A percentile compares a stretch with the other conserved stretches of the same genome.
These are phyloP conservation scores for Backusella australiensis DNA, from an alignment of 192 early-diverging fungal genomes.

Conservation along the genomic window DNA sequence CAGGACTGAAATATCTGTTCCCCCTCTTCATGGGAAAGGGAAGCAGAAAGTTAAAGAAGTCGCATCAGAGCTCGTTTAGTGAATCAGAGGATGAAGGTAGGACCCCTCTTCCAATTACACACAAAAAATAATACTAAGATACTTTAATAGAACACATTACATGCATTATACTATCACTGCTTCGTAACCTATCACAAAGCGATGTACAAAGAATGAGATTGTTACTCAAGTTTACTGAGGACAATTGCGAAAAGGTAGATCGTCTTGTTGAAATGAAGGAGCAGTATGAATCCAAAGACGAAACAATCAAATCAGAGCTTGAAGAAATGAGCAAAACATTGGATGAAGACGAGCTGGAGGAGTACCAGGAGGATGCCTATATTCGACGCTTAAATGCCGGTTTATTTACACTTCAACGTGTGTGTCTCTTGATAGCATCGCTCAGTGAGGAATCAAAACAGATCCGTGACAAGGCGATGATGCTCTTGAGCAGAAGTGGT, in stretches of 20 bases:
- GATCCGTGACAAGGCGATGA: not conserved
- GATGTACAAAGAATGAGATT: slow-evolving; percentile 68
- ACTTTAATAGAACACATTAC: slow-evolving; percentile 71
- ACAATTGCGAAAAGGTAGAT: slow-evolving; percentile 80
- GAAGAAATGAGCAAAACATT: slow-evolving; percentile 47
- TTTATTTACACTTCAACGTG: slow-evolving; percentile 75
- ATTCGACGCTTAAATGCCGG: slow-evolving; percentile 72
- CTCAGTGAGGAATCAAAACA: slow-evolving; percentile 52
- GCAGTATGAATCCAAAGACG: slow-evolving; percentile 64
- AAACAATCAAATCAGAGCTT: slow-evolving; percentile 52
- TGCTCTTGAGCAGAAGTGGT: slow-evolving; percentile 24
- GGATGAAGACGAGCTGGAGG: slow-evolving; percentile 55
- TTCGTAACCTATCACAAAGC: slow-evolving; percentile 60
- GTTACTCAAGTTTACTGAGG: slow-evolving; percentile 80
- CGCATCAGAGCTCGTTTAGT: slow-evolving; percentile 67
- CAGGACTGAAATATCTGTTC: slow-evolving; percentile 85
- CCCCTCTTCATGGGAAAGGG: slow-evolving; percentile 86
- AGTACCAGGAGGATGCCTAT: slow-evolving; percentile 63
- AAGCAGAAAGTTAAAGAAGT: slow-evolving; percentile 71
- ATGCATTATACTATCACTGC: slow-evolving; percentile 78
- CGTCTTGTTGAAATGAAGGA: slow-evolving; percentile 75
- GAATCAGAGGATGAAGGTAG: slow-evolving; percentile 79
- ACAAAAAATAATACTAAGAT: not conserved
- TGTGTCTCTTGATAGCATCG: slow-evolving; percentile 68
- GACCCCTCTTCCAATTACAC: not conserved